These are phyloP conservation scores for Orbilia blumenaviensis DNA, from an alignment of 2,329 filamentous ascomycete genomes.

Conservation along the genomic window DNA sequence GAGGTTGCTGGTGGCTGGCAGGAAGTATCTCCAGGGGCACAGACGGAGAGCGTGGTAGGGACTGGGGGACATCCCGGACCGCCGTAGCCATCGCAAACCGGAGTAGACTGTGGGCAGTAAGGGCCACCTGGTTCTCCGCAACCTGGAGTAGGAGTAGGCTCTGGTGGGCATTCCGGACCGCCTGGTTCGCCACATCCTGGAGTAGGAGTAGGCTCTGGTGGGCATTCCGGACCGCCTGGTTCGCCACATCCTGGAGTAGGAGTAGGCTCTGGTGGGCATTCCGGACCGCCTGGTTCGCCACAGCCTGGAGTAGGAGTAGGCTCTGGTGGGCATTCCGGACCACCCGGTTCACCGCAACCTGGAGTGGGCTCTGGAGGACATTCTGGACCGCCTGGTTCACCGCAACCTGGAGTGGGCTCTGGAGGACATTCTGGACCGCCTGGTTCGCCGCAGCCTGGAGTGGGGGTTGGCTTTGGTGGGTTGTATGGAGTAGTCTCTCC, in stretches of 20 bases:
- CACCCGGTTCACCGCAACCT: not conserved
- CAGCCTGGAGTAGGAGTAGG: not conserved
- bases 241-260: not conserved
- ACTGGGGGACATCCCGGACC: conserved; percentile 17
- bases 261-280: not conserved
- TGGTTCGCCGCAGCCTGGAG: not conserved
- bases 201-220: not conserved
- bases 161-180: conserved; percentile 14
- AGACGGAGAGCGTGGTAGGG: conserved; percentile 6
- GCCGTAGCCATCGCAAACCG: conserved; percentile 9
- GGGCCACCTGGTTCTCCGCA: not conserved
- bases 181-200: conserved; percentile 22
- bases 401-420: not conserved
- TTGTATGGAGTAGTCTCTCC: not conserved
- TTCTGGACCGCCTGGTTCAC: not conserved
- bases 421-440: not conserved
- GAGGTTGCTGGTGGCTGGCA: conserved; percentile 8
- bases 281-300: not conserved
- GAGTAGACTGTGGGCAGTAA: not conserved
- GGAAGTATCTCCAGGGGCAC: conserved; percentile 6
- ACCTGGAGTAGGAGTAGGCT: conserved; percentile 1
- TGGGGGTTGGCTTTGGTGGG: conserved; percentile 13
- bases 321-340: not conserved
- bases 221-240: not conserved
- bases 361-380: not conserved